phyloP scores from a whole-genome alignment of 257 asterid genomes.

The Solanum tarapatanum region DNA sequence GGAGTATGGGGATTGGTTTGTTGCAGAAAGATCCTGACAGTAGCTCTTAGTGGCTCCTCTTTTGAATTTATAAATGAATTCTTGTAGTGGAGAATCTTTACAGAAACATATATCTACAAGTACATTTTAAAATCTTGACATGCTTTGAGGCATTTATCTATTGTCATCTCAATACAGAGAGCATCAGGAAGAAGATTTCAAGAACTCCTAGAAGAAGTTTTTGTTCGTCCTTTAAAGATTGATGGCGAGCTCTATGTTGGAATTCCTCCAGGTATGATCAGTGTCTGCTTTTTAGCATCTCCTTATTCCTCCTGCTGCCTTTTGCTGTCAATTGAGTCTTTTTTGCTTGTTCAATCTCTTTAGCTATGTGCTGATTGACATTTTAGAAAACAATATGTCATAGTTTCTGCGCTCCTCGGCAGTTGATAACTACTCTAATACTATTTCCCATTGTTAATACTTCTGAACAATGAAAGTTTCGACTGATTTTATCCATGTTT shows the following conservation, averaged over 20 bases:
- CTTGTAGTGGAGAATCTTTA: neutral
- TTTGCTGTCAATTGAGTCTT: neutral
- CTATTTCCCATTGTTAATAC: neutral
- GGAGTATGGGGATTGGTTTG: neutral
- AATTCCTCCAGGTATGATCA: slow-evolving; percentile 82
- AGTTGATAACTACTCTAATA: neutral
- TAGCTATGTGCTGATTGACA: neutral
- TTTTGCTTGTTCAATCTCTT: neutral
- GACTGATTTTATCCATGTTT: neutral
- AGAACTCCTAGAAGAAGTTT: slow-evolving; percentile 80
- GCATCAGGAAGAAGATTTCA: slow-evolving; percentile 80
- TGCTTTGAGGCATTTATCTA: neutral
- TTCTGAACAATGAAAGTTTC: neutral
- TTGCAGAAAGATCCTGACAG: neutral
- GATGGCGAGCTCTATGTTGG: slow-evolving; percentile 93
- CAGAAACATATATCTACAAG: neutral
- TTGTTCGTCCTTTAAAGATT: slow-evolving; percentile 63
- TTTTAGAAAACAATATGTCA: neutral
- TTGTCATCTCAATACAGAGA: slow-evolving; percentile 29
- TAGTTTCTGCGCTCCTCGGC: neutral
- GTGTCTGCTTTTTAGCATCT: neutral
- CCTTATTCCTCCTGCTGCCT: neutral
- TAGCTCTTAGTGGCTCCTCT: neutral
- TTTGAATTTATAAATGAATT: neutral
- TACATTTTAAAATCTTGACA: neutral